Evolutionary conservation across 257 asterid species (phyloP).

Genomic region (Ilex asprella): DNA sequence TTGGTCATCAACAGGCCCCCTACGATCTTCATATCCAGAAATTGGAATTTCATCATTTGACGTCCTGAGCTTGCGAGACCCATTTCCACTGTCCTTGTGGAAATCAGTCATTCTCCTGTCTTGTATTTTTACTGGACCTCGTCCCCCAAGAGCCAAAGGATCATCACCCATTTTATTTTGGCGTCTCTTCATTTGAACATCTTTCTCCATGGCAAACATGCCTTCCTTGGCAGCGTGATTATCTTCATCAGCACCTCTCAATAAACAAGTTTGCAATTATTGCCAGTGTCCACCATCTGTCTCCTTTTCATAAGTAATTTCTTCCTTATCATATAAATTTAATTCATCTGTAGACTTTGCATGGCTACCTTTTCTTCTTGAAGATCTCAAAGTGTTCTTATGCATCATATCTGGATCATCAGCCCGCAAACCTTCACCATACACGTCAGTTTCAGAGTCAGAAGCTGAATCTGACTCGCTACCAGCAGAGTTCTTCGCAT

Average conservation of each 20-base stretch:
- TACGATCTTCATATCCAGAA: slow-evolving; percentile 30
- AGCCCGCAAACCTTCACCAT: slow-evolving; percentile 28
- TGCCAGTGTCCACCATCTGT: slow-evolving; percentile 63
- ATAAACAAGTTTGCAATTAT: slow-evolving; percentile 78
- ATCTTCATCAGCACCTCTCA: slow-evolving; percentile 61
- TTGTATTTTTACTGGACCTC: slow-evolving; percentile 33
- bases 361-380: slow-evolving; percentile 40
- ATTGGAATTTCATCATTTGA: slow-evolving; percentile 40
- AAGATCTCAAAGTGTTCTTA: slow-evolving; percentile 32
- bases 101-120: slow-evolving; percentile 32
- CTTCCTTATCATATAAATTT: slow-evolving; percentile 25
- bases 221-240: slow-evolving; percentile 31
- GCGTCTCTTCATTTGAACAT: slow-evolving; percentile 36
- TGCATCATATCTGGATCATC: slow-evolving; percentile 24
- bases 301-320: slow-evolving; percentile 38
- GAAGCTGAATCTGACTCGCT: slow-evolving; percentile 25
- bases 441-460: slow-evolving; percentile 36
- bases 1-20: slow-evolving; percentile 25
- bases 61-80: slow-evolving; percentile 29
- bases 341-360: slow-evolving; percentile 30
- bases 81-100: slow-evolving; percentile 31
- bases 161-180: slow-evolving; percentile 35
- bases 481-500: slow-evolving; percentile 17
- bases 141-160: slow-evolving; percentile 41
- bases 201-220: slow-evolving; percentile 58